Percentiles rank a stretch among this genome's conserved stretches.
These are phyloP conservation scores for Fusarium secorum DNA, from an alignment of 2,329 filamentous ascomycete genomes.

Conservation along the genomic window DNA sequence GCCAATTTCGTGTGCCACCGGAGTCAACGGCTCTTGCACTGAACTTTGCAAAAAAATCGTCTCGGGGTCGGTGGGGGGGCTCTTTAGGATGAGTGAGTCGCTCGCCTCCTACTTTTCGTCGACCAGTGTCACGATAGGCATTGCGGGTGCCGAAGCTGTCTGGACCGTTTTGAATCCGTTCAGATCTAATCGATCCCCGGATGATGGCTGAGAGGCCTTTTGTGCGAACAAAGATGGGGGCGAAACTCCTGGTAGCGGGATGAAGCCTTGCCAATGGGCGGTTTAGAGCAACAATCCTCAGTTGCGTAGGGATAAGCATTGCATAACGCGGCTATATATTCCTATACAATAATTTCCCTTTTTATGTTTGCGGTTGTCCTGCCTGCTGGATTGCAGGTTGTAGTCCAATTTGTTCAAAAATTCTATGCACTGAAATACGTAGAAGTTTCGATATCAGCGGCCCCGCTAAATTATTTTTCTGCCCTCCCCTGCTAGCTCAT, in stretches of 20 bases:
- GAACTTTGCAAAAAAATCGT: constrained; percentile 32
- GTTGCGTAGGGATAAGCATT: constrained; percentile 41
- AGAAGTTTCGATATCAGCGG: constrained; percentile 22
- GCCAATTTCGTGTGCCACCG: constrained; percentile 39
- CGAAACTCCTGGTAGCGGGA: constrained; percentile 2
- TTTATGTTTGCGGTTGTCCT: background rate
- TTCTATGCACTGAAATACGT: background rate
- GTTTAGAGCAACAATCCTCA: constrained; percentile 35
- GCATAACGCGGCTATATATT: constrained; percentile 28
- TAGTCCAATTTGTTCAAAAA: background rate
- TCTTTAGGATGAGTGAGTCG: constrained; percentile 1
- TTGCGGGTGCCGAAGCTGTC: background rate
- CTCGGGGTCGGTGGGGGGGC: constrained; percentile 5
- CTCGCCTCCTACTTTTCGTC: background rate
- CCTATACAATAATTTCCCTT: background rate
- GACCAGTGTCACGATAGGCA: background rate
- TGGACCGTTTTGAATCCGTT: constrained; percentile 45
- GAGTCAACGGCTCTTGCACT: constrained; percentile 42
- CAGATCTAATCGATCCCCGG: constrained; percentile 65
- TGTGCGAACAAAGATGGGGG: constrained; percentile 37
- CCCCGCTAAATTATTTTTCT: constrained; percentile 42
- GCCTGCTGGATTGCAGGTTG: background rate
- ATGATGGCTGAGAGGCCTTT: constrained; percentile 71
- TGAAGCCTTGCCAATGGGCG: constrained; percentile 23
- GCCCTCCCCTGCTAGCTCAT: constrained; percentile 28